These are phyloP conservation scores for Colletotrichum musicola DNA, from an alignment of 2,329 filamentous ascomycete genomes.

Conservation along the genomic window DNA sequence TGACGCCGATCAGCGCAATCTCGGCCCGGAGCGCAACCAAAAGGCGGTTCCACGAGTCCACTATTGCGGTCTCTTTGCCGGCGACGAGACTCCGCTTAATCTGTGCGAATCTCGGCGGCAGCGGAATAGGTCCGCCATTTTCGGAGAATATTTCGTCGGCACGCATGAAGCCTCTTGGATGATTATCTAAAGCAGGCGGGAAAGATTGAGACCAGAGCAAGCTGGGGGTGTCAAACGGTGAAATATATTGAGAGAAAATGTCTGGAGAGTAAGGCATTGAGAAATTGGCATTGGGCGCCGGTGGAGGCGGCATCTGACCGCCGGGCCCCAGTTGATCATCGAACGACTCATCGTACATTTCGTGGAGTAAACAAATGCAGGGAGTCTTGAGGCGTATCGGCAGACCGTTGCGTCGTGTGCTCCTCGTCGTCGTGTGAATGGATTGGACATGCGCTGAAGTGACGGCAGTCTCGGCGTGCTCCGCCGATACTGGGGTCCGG, in stretches of 20 bases:
- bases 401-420: slow-evolving; percentile 14
- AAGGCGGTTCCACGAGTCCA: slow-evolving; percentile 67
- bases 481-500: slow-evolving; percentile 28
- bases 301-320: slow-evolving; percentile 28
- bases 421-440: slow-evolving; percentile 20
- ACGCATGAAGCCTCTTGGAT: slow-evolving; percentile 35
- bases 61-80: slow-evolving; percentile 66
- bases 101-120: slow-evolving; percentile 69
- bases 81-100: slow-evolving; percentile 67
- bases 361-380: neutral
- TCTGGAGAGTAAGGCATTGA: slow-evolving; percentile 30
- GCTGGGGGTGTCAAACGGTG: slow-evolving; percentile 39
- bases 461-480: slow-evolving; percentile 21
- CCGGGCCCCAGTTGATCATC: slow-evolving; percentile 14
- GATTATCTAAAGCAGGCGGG: slow-evolving; percentile 36
- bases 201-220: slow-evolving; percentile 40
- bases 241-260: slow-evolving; percentile 29
- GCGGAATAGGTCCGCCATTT: slow-evolving; percentile 54
- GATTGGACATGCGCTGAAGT: slow-evolving; percentile 28
- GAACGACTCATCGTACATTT: slow-evolving; percentile 29
- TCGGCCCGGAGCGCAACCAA: slow-evolving; percentile 64
- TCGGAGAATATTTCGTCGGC: slow-evolving; percentile 37
- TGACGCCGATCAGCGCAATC: slow-evolving; percentile 63
- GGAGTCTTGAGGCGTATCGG: neutral
- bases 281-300: slow-evolving; percentile 7